These are phyloP conservation scores for Chlamydomonas sp. DNA, from an alignment of 139 green algal genomes.

Conservation along the genomic window DNA sequence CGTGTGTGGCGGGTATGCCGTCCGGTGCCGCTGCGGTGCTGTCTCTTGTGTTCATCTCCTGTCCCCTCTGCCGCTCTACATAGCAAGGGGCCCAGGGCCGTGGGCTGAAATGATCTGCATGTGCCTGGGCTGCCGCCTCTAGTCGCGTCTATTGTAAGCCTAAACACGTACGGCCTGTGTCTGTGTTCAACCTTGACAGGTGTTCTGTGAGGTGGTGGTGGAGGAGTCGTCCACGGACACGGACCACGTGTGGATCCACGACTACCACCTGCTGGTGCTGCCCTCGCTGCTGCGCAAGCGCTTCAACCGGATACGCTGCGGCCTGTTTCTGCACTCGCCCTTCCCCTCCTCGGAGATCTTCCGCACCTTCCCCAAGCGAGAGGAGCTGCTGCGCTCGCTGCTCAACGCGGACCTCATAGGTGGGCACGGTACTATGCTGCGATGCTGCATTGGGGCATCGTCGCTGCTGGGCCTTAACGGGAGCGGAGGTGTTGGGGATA, in stretches of 20 bases:
- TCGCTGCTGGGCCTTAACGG: no score
- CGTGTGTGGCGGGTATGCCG: no score
- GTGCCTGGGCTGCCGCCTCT: no score
- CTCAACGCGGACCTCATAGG: constrained; percentile 96
- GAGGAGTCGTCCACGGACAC: constrained; percentile 80
- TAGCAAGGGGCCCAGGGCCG: no score
- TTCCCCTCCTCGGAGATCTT: constrained; percentile 98
- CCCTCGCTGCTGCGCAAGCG: constrained; percentile 91
- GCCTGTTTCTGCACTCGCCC: constrained; percentile 97
- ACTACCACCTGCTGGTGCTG: constrained; percentile 99
- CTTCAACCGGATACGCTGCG: constrained; percentile 75
- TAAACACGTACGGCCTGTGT: no score
- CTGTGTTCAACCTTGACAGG: background rate
- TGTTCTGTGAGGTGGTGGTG: constrained; percentile 84
- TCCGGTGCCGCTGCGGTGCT: no score
- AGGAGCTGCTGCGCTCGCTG: constrained; percentile 93
- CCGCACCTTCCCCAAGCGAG: constrained; percentile 92
- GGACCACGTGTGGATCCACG: constrained; percentile 98
- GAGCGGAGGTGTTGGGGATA: no score
- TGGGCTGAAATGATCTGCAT: no score
- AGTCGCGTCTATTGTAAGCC: no score
- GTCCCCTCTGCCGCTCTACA: background rate
- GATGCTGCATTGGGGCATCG: background rate
- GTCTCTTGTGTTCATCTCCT: background rate
- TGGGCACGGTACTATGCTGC: constrained; percentile 19